These are phyloP conservation scores for Crithidia bombi DNA, from an alignment of 208 protist species.

Conservation along the genomic window DNA sequence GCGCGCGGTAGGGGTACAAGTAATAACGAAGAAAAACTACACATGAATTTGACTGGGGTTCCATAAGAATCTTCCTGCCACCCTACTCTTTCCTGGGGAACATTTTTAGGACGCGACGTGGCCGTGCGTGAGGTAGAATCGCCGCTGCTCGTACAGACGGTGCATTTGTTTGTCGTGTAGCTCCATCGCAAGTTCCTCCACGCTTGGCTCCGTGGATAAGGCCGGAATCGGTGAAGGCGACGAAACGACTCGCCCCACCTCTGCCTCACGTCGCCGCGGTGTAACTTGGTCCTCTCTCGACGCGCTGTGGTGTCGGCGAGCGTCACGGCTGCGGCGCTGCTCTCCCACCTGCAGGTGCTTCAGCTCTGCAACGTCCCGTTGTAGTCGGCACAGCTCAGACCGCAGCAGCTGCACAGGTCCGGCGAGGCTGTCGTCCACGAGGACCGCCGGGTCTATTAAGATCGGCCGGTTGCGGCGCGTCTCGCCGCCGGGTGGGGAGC, in stretches of 20 bases:
- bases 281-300: no score
- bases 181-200: constrained; percentile 32
- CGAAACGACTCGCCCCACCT: background rate
- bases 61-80: no score
- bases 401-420: constrained; percentile 13
- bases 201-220: constrained; percentile 1
- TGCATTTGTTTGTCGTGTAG: constrained; percentile 32
- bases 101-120: background rate
- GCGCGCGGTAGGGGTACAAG: no score
- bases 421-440: constrained; percentile 20
- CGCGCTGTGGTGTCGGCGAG: no score
- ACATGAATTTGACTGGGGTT: no score
- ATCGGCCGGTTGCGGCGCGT: constrained; percentile 33
- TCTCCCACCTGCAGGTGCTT: background rate
- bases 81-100: no score
- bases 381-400: constrained; percentile 1
- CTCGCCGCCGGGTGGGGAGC: background rate
- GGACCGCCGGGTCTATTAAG: constrained; percentile 29
- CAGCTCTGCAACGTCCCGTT: background rate
- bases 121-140: constrained; percentile 10
- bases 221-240: constrained; percentile 8
- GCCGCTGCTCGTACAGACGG: constrained; percentile 22
- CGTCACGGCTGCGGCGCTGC: background rate
- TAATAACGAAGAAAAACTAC: background rate
- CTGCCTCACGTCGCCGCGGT: no score